These are phyloP conservation scores for Citrullus amarus DNA, from an alignment of 306 rosid genomes.

Conservation along the genomic window DNA sequence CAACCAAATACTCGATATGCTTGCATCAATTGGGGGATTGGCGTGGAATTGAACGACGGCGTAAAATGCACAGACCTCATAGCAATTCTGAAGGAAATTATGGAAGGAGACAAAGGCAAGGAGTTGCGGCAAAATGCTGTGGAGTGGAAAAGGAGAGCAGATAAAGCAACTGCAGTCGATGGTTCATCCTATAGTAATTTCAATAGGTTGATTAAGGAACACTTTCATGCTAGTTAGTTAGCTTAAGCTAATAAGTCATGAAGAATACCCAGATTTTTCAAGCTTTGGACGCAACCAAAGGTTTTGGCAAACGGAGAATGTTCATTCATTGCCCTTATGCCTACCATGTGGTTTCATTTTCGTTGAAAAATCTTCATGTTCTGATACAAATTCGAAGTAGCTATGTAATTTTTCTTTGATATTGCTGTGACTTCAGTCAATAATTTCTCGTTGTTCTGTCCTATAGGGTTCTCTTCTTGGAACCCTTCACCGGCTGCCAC, in stretches of 20 bases:
- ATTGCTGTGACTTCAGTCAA: too few species aligned
- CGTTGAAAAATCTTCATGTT: too few species aligned
- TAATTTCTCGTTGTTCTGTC: too few species aligned
- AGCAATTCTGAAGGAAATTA: conserved; percentile 26
- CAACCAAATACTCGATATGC: conserved; percentile 33
- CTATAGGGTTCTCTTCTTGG: too few species aligned
- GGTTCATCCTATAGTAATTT: conserved; percentile 27
- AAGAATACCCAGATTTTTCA: not conserved
- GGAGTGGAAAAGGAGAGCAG: conserved; percentile 32
- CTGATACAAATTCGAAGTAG: too few species aligned
- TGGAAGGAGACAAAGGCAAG: conserved; percentile 21
- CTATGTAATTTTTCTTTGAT: too few species aligned
- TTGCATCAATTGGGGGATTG: conserved; percentile 26
- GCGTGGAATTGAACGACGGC: conserved; percentile 25
- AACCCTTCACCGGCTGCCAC: too few species aligned
- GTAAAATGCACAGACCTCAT: conserved; percentile 22
- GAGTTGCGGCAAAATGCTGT: conserved; percentile 15
- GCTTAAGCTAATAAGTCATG: not conserved
- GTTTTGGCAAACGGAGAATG: not conserved
- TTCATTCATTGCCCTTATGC: not conserved
- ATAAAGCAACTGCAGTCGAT: conserved; percentile 20
- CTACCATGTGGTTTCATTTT: too few species aligned
- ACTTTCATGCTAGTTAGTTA: not conserved
- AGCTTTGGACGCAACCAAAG: not conserved
- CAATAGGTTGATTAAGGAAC: conserved; percentile 26